These are phyloP conservation scores for Cyberlindnera petersonii DNA, from an alignment of 805 yeast species.

Conservation along the genomic window DNA sequence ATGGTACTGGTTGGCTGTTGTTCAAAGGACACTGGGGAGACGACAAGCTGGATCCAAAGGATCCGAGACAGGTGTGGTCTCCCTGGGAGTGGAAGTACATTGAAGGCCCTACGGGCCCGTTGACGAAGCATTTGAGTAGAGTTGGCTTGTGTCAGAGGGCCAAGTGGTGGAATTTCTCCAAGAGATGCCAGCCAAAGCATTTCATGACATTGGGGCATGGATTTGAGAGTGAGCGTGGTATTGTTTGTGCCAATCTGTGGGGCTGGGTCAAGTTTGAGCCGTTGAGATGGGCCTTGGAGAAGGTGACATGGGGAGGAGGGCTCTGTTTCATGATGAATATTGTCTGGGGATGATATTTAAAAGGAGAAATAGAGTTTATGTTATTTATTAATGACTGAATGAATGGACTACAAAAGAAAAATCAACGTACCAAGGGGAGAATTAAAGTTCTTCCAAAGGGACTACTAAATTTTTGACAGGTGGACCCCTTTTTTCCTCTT, in stretches of 20 bases:
- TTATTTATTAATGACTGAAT: not conserved
- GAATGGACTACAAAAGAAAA: too few relatives aligned
- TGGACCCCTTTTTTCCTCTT: too few relatives aligned
- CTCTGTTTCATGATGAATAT: conserved; percentile 51
- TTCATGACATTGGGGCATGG: conserved; percentile 82
- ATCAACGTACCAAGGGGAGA: too few relatives aligned
- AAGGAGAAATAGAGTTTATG: too few relatives aligned
- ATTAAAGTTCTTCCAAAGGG: too few relatives aligned
- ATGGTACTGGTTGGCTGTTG: conserved; percentile 60
- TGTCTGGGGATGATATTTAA: conserved; percentile 36
- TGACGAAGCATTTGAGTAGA: conserved; percentile 70
- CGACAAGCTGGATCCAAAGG: conserved; percentile 55
- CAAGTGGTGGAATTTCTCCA: conserved; percentile 92
- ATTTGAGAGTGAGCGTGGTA: conserved; percentile 78
- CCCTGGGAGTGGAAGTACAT: conserved; percentile 88
- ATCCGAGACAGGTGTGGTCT: conserved; percentile 81
- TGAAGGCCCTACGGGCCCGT: conserved; percentile 91
- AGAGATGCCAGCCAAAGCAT: conserved; percentile 74
- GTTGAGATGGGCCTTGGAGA: conserved; percentile 45
- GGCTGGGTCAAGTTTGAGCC: conserved; percentile 49
- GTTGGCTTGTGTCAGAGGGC: conserved; percentile 72
- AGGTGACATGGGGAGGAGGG: conserved; percentile 60
- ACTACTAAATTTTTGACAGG: too few relatives aligned
- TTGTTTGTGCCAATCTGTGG: conserved; percentile 67
- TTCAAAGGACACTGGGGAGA: conserved; percentile 93